Conservation (phyloP, 1,284 basidiomycete genomes). For the Cutaneotrichosporon dermatis region DNA sequence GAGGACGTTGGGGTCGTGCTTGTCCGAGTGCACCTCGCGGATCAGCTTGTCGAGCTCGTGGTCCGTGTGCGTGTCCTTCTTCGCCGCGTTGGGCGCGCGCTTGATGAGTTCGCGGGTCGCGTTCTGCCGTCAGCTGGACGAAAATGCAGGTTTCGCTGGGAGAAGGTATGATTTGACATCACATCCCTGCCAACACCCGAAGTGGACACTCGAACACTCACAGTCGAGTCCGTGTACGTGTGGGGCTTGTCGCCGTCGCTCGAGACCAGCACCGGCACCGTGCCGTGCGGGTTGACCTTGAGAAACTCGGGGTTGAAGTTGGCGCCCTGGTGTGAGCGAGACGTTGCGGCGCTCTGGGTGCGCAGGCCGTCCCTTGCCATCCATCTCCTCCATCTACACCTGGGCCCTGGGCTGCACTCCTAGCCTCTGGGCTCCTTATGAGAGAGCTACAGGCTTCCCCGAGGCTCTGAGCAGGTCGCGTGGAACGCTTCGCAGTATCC, state of each 20-base stretch:
- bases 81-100: slow-evolving; percentile 50
- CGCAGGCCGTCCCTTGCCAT: too few species aligned
- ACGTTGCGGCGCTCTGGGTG: background rate
- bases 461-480: too few species aligned
- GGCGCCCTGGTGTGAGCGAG: slow-evolving; percentile 50
- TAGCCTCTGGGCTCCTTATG: too few species aligned
- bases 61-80: slow-evolving; percentile 27
- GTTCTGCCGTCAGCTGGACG: slow-evolving; percentile 28
- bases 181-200: background rate
- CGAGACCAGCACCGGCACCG: slow-evolving; percentile 56
- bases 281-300: slow-evolving; percentile 57
- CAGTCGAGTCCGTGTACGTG: slow-evolving; percentile 1
- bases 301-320: slow-evolving; percentile 62
- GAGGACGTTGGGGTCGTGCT: slow-evolving; percentile 57
- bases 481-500: too few species aligned
- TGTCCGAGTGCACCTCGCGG: slow-evolving; percentile 54
- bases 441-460: too few species aligned
- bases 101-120: slow-evolving; percentile 55
- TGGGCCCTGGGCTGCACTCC: too few species aligned
- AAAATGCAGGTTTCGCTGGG: background rate
- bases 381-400: too few species aligned
- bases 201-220: background rate
- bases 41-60: slow-evolving; percentile 34
- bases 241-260: slow-evolving; percentile 45
- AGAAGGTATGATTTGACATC: background rate